These are phyloP conservation scores for Botrytis elliptica DNA, from an alignment of 2,329 filamentous ascomycete genomes.

Conservation along the genomic window DNA sequence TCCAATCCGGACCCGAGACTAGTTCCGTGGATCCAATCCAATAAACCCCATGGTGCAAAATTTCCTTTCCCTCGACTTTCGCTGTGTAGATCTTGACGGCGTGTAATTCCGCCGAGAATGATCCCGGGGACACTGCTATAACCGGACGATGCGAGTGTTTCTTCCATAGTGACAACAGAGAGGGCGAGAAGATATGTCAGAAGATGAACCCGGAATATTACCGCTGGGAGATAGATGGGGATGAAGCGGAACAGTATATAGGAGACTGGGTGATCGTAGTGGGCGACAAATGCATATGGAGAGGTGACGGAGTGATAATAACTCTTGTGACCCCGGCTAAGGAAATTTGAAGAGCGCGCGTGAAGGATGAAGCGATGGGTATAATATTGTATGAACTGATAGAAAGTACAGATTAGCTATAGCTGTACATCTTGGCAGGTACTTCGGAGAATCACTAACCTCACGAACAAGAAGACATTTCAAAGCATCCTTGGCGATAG, in stretches of 20 bases:
- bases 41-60: slow-evolving; percentile 59
- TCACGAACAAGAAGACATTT: slow-evolving; percentile 57
- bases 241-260: slow-evolving; percentile 62
- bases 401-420: slow-evolving; percentile 5
- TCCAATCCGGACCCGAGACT: slow-evolving; percentile 53
- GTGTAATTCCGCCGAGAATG: slow-evolving; percentile 51
- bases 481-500: slow-evolving; percentile 54
- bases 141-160: slow-evolving; percentile 65
- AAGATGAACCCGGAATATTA: slow-evolving; percentile 66
- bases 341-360: slow-evolving; percentile 38
- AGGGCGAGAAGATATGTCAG: slow-evolving; percentile 69
- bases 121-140: slow-evolving; percentile 59
- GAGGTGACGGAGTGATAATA: slow-evolving; percentile 54
- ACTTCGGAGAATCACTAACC: slow-evolving; percentile 40
- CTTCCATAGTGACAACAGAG: slow-evolving; percentile 62
- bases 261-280: slow-evolving; percentile 67
- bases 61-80: slow-evolving; percentile 56
- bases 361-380: slow-evolving; percentile 74
- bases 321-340: slow-evolving; percentile 46
- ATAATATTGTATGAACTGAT: slow-evolving; percentile 64
- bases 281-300: slow-evolving; percentile 61
- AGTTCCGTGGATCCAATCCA: slow-evolving; percentile 62
- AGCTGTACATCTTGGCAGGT: neutral
- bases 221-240: slow-evolving; percentile 64
- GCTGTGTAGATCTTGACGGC: slow-evolving; percentile 56